Evolutionary conservation across 108 stramenopile genomes (phyloP).

Genomic region (Seminavis robusta): DNA sequence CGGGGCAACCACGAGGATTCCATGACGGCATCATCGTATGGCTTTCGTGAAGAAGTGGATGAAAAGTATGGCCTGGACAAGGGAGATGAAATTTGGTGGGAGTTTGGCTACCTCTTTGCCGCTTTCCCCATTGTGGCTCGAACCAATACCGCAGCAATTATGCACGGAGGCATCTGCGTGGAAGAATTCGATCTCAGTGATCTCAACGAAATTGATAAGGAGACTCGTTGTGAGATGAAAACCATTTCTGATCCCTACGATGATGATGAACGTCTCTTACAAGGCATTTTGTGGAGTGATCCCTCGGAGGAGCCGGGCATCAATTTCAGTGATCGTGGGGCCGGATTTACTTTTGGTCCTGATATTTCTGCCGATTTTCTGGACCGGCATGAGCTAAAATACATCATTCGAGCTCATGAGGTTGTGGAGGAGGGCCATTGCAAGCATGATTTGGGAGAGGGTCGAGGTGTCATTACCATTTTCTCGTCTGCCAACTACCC

Average conservation of each 20-base stretch:
- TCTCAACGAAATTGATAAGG: not conserved
- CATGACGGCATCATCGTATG: conserved; percentile 79
- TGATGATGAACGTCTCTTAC: conserved; percentile 6
- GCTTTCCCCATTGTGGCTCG: conserved; percentile 15
- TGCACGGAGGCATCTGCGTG: conserved; percentile 19
- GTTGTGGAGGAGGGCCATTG: conserved; percentile 10
- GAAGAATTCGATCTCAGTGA: conserved; percentile 12
- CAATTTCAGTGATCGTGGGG: conserved; percentile 10
- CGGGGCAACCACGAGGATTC: conserved; percentile 86
- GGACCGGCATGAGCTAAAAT: conserved; percentile 13
- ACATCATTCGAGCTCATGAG: conserved; percentile 26
- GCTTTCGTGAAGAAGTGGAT: conserved; percentile 81
- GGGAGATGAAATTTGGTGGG: conserved; percentile 3
- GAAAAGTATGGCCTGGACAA: conserved; percentile 17
- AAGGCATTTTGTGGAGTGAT: conserved; percentile 11
- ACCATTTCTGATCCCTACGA: conserved; percentile 12
- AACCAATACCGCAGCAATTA: conserved; percentile 15
- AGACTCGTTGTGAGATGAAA: conserved; percentile 1
- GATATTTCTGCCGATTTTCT: conserved; percentile 15
- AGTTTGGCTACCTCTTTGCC: conserved; percentile 8
- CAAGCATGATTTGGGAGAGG: conserved; percentile 8
- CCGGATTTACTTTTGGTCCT: conserved; percentile 12
- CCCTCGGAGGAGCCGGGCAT: conserved; percentile 2
- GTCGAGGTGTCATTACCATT: conserved; percentile 9
- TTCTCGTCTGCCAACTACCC: conserved; percentile 26